Evolutionary conservation across 2,329 filamentous ascomycete genomes (phyloP), one percentile per base, ranked within the genome.

Genomic region (Periconia sp.): DNA sequence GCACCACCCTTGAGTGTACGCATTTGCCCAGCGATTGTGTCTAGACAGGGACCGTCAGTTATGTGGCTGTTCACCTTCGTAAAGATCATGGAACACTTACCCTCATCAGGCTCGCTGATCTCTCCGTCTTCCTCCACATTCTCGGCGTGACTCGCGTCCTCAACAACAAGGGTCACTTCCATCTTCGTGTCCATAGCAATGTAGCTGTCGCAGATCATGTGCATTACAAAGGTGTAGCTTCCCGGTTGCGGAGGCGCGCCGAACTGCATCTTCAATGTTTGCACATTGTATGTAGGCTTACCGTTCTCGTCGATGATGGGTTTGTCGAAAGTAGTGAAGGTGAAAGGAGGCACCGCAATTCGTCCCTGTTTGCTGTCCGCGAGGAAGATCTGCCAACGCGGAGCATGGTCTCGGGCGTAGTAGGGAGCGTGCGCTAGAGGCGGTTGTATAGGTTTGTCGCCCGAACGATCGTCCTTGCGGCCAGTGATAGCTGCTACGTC

Each of bases 211-310:
- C 92, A 97, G 50, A 97, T 82, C 58, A 97, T 80, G 74, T 97
- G 89, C 86, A 97, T 90, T 56, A 92, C 89, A 71, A 99, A 99
- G 1, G 90, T 92, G 77, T 96, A 99, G 73, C 92, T 89, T 44
- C 93, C 94, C 6, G 91, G 85, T 71, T 96, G 90, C 20, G 93
- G 92, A 42, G 94, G 94, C 1, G 94, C 93, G 61, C 93, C 91
- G 75, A 99, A 99, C 73, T 97, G 91, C 73, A 95, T 93, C 81
- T 96, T 97, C 68, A 97, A 81, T 2, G 94, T 99, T 75, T 97
- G 92, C 77, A 99, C 88, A 66, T 92, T 88, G 78, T 91, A 99
- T 2, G 94, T 97, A 2, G 93, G 93, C 71, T 89, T 90, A 64
- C 90, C 91, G 57, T 86, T 82, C 41, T 85, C 86, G 63, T 89